A percentile compares a stretch with the other conserved stretches of the same genome.
Conservation (phyloP, 108 stramenopile species). For the Conticribra guillardii region DNA sequence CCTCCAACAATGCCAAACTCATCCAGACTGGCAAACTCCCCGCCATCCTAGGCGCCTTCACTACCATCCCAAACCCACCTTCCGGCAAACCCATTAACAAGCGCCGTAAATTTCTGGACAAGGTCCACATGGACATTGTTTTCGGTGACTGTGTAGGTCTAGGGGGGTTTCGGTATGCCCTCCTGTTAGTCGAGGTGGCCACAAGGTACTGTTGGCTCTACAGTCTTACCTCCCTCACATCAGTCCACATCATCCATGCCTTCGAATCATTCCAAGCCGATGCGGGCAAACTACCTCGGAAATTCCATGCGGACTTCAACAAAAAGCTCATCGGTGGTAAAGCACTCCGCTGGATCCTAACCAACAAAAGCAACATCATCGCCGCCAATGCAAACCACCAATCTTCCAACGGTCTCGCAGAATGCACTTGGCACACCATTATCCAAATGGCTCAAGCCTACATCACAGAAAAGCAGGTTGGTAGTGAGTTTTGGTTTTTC, state of each 20-base stretch:
- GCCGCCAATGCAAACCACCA: conserved; percentile 16
- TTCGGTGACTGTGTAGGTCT: conserved; percentile 13
- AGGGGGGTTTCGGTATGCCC: conserved; percentile 18
- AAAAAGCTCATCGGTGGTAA: conserved; percentile 26
- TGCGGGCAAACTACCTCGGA: not conserved
- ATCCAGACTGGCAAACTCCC: too few relatives aligned
- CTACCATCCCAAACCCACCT: conserved; percentile 10
- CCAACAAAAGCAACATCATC: conserved; percentile 7
- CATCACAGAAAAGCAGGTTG: conserved; percentile 31
- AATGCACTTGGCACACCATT: too few relatives aligned
- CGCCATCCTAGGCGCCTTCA: not conserved
- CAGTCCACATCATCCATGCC: conserved; percentile 2
- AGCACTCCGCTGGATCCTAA: conserved; percentile 1
- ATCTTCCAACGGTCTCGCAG: too few relatives aligned
- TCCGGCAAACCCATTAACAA: conserved; percentile 4
- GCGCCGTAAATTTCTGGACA: conserved; percentile 1
- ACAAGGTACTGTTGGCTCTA: conserved; percentile 20
- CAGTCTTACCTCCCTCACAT: conserved; percentile 5
- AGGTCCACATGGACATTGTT: too few relatives aligned
- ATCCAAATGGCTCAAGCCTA: too few relatives aligned
- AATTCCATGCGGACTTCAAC: too few relatives aligned
- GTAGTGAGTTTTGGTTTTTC: conserved; percentile 27
- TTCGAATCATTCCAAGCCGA: not conserved
- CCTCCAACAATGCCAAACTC: not conserved
- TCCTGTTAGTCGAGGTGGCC: conserved; percentile 20